Conservation (phyloP, 805 yeast species). For the Alloascoidea africana region DNA sequence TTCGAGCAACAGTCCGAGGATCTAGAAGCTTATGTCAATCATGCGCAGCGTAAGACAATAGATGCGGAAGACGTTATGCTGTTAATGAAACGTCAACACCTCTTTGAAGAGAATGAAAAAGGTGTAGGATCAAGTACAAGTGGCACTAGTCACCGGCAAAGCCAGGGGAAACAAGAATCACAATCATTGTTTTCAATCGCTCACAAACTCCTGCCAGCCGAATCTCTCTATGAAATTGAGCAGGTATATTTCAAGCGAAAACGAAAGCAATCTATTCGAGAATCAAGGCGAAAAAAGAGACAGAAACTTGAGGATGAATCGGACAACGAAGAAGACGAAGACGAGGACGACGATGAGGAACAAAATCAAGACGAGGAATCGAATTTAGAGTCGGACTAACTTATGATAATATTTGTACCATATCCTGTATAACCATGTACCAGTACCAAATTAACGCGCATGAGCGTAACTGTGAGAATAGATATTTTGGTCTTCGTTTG, state of each 20-base stretch:
- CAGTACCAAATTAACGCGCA: no score
- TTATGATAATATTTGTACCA: no score
- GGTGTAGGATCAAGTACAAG: no score
- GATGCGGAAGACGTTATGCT: conserved; percentile 7
- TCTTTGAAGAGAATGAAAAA: neutral
- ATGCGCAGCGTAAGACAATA: conserved; percentile 8
- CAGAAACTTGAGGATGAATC: neutral
- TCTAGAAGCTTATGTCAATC: conserved; percentile 11
- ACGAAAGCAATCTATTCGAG: neutral
- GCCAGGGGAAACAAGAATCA: no score
- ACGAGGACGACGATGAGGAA: neutral
- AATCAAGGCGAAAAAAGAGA: neutral
- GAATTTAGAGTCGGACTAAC: no score
- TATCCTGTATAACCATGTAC: no score
- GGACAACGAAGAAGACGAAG: neutral
- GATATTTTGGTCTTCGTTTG: no score
- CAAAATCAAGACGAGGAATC: neutral
- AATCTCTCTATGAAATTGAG: neutral
- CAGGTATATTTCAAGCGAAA: neutral
- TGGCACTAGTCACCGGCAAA: no score
- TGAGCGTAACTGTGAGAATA: no score
- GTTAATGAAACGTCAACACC: conserved; percentile 13
- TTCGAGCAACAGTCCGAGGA: conserved; percentile 10
- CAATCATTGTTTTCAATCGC: neutral
- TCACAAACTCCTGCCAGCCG: neutral